Percentiles rank a stretch among this genome's conserved stretches.
phyloP scores from a whole-genome alignment of 371 early-diverging fungal genomes.

The Mucor circinelloides region DNA sequence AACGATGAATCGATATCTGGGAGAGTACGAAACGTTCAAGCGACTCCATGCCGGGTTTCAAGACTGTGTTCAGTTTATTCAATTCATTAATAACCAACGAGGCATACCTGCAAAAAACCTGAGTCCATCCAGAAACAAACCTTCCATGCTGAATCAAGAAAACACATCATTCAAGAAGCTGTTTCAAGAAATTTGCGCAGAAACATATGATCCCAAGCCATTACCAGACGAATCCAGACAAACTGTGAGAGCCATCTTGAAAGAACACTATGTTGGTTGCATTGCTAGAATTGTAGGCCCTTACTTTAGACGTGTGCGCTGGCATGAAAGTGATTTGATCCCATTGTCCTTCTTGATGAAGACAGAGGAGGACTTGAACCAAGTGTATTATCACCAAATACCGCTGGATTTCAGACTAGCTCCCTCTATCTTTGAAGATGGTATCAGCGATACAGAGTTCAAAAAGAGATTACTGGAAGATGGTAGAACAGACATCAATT shows the following conservation, averaged over 20 bases:
- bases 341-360: conserved; percentile 28
- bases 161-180: not conserved
- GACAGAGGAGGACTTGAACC: conserved; percentile 30
- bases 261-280: conserved; percentile 17
- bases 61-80: conserved; percentile 13
- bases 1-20: not conserved
- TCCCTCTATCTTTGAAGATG: conserved; percentile 31
- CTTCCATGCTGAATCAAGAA: conserved; percentile 1
- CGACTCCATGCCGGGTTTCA: conserved; percentile 29
- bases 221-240: conserved; percentile 28
- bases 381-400: conserved; percentile 23
- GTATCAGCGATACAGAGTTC: conserved; percentile 30
- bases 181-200: not conserved
- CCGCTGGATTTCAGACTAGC: conserved; percentile 23
- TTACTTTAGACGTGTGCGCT: conserved; percentile 27
- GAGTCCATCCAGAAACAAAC: not conserved
- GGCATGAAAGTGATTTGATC: conserved; percentile 18
- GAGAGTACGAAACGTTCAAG: conserved; percentile 39
- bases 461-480: conserved; percentile 23
- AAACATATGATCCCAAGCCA: conserved; percentile 9
- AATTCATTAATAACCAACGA: conserved; percentile 32
- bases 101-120: conserved; percentile 26
- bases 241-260: conserved; percentile 24
- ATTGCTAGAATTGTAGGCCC: conserved; percentile 11
- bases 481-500: conserved; percentile 17